These are phyloP conservation scores for Colletotrichum theobromicola DNA, from an alignment of 2,329 filamentous ascomycete species.

Conservation along the genomic window DNA sequence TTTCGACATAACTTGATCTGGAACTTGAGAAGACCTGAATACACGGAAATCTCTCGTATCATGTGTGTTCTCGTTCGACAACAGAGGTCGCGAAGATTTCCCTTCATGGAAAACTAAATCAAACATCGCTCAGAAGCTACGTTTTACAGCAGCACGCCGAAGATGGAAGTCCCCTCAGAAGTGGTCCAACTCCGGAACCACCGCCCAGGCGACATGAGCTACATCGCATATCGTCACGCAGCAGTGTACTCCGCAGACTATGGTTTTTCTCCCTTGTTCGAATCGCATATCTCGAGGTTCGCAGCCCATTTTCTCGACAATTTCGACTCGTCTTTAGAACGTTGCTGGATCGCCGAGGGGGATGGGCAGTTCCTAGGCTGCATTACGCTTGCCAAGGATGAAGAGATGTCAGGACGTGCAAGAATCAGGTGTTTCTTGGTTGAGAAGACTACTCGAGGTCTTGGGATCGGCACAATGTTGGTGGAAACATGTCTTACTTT, in stretches of 20 bases:
- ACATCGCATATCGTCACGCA: slow-evolving; percentile 29
- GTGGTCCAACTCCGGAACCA: slow-evolving; percentile 12
- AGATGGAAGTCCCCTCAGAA: not conserved
- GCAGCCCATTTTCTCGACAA: slow-evolving; percentile 28
- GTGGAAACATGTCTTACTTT: slow-evolving; percentile 22
- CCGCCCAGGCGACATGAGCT: slow-evolving; percentile 26
- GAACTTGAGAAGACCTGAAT: not conserved
- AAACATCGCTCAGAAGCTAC: not conserved
- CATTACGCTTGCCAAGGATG: slow-evolving; percentile 26
- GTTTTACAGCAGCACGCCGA: not conserved
- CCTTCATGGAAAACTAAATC: rapidly evolving
- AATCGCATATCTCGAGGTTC: slow-evolving; percentile 25
- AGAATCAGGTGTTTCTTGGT: slow-evolving; percentile 29
- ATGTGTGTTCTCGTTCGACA: rapidly evolving
- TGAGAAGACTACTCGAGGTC: slow-evolving; percentile 21
- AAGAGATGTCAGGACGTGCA: slow-evolving; percentile 10
- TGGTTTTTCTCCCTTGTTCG: slow-evolving; percentile 23
- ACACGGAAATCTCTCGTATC: rapidly evolving
- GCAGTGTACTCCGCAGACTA: slow-evolving; percentile 24
- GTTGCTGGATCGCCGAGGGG: slow-evolving; percentile 31
- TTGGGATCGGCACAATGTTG: slow-evolving; percentile 23
- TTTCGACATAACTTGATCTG: not conserved
- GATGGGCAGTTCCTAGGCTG: slow-evolving; percentile 28
- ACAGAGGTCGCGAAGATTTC: rapidly evolving
- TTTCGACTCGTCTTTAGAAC: slow-evolving; percentile 24